Conservation (phyloP, 495 filamentous ascomycete genomes). For the Talaromyces proteolyticus region DNA sequence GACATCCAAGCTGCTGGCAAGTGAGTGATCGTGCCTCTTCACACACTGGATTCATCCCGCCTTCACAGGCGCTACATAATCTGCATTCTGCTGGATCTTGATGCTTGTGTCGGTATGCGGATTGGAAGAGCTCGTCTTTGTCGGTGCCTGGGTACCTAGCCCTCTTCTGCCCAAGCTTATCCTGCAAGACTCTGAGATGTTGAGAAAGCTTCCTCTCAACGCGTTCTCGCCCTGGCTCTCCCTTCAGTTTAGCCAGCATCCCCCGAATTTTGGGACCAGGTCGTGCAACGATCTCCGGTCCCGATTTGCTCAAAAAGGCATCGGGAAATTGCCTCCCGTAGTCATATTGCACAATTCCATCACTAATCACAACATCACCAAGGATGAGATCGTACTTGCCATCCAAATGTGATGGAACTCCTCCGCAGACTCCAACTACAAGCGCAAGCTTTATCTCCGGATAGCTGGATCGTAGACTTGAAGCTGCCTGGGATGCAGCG, state of each 20-base stretch:
- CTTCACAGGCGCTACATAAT: not conserved
- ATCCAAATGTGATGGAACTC: slow-evolving; percentile 10
- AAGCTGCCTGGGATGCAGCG: slow-evolving; percentile 13
- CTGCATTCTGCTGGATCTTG: slow-evolving; percentile 6
- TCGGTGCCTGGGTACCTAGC: slow-evolving; percentile 10
- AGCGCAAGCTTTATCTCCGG: slow-evolving; percentile 7
- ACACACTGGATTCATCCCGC: slow-evolving; percentile 5
- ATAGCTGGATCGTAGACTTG: slow-evolving; percentile 10
- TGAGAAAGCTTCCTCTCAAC: not conserved
- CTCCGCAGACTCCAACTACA: slow-evolving; percentile 20
- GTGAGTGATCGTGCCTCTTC: slow-evolving; percentile 3
- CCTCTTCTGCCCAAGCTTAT: not conserved
- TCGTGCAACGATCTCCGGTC: slow-evolving; percentile 12
- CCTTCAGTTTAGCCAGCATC: slow-evolving; percentile 10
- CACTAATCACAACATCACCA: slow-evolving; percentile 38
- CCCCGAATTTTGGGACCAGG: slow-evolving; percentile 17
- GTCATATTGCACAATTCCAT: slow-evolving; percentile 24
- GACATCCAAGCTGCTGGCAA: slow-evolving; percentile 10
- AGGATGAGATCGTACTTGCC: slow-evolving; percentile 21
- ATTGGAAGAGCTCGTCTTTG: slow-evolving; percentile 12
- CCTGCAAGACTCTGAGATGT: not conserved
- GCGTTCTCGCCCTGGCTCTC: not conserved
- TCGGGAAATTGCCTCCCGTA: slow-evolving; percentile 19
- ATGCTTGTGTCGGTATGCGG: slow-evolving; percentile 15
- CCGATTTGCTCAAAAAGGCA: slow-evolving; percentile 10